These are phyloP conservation scores for Sclerotinia subarctica DNA, from an alignment of 2,329 filamentous ascomycete genomes.

Conservation along the genomic window DNA sequence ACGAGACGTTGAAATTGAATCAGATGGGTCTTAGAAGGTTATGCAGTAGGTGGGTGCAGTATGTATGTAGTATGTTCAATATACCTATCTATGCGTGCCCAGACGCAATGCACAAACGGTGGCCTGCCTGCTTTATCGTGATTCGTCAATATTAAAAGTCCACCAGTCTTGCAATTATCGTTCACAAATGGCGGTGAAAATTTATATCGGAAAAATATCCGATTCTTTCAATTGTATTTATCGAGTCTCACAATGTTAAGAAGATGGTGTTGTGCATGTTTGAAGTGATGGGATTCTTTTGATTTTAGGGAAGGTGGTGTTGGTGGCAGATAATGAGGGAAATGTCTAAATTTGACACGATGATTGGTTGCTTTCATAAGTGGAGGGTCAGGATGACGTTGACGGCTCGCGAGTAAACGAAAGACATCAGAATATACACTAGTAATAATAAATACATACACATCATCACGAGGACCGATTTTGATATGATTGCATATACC, in stretches of 20 bases:
- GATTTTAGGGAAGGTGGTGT: background rate
- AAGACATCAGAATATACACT: background rate
- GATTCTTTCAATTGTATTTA: background rate
- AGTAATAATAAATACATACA: no score
- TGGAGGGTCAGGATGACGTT: slow-evolving; percentile 13
- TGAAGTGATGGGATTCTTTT: slow-evolving; percentile 7
- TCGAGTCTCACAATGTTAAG: background rate
- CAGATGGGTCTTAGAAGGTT: background rate
- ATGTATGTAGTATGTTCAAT: background rate
- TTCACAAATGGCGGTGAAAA: slow-evolving; percentile 5
- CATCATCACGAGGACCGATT: slow-evolving; percentile 15
- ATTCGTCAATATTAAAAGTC: slow-evolving; percentile 1
- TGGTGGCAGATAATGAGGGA: background rate
- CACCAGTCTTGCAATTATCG: background rate
- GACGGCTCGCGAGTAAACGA: background rate
- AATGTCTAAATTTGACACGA: background rate
- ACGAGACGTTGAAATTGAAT: slow-evolving; percentile 5
- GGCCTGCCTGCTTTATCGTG: background rate
- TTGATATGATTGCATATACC: slow-evolving; percentile 11
- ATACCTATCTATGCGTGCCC: no score
- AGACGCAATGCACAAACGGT: slow-evolving; percentile 1
- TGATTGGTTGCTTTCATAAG: background rate
- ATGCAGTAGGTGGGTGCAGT: background rate
- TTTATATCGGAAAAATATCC: background rate
- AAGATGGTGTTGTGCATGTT: slow-evolving; percentile 3